Base-by-base conservation (phyloP, 2,329 filamentous ascomycete genomes). In the Cercospora sp. region DNA sequence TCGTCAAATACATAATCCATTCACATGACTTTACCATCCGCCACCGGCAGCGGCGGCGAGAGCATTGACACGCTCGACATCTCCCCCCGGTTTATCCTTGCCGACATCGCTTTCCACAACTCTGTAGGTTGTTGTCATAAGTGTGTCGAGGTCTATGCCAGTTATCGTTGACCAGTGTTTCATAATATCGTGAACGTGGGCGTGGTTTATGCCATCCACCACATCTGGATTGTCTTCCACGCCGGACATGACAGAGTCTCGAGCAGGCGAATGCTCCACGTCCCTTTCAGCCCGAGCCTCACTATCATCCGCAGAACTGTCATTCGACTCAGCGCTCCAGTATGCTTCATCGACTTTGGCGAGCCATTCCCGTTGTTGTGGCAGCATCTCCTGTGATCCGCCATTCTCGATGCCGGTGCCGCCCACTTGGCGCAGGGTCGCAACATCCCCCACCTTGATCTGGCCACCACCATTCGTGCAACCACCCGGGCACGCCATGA, bases 401-500 rank as follows among this genome's bases (percentile, higher is more conserved):
- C 76, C 76, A 51, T 78, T 77, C 57, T 75, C 75, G n/a, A 79
- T 73, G 2, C 75, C 76, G 5, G 75, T 76, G 20, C 74, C 72
- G 8, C 71, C 72, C 1, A 71, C 77, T 75, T 69, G 75, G 69
- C 81, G 72, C 28, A 85, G 69, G 5, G 80, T 79, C 51, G 79
- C 81, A 6, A 91, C 87, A 77, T 98, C 95, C 63, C 93, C 91
- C 28, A 92, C 87, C 77, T 97, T 97, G 77, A 99, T 90, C 82
- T 99, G 95, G 0, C 95, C 95, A 42, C 95, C 95, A 1, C 95
- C 95, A 75, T 99, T 99, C 64, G 95, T 99, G 81, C 95, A 99
- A 3, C 95, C 95, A n/a, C 95, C 95, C 0, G 95, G 95, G 79
- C 95, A 99, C 13, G 95, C 95, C 95, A 99, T 99, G 67, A 99